Conservation (phyloP, 805 yeast genomes). For the Pachysolen tannophilus region DNA sequence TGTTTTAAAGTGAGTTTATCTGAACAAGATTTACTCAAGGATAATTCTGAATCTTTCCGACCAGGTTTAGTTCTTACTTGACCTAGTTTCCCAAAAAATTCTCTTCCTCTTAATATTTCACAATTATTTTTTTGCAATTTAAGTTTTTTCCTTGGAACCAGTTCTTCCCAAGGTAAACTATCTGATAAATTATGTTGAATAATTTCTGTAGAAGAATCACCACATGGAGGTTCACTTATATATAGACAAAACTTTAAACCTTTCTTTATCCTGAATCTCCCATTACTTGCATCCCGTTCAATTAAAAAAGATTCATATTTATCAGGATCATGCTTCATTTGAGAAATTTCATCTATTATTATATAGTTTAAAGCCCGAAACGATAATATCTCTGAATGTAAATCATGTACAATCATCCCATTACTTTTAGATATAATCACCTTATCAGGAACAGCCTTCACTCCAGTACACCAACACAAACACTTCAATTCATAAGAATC, state of each 20-base stretch:
- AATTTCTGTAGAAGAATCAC: constrained; percentile 72
- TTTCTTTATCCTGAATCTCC: constrained; percentile 23
- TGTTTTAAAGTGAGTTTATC: constrained; percentile 74
- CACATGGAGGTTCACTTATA: constrained; percentile 80
- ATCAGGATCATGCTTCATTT: constrained; percentile 11
- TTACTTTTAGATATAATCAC: constrained; percentile 26
- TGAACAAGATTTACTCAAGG: constrained; percentile 80
- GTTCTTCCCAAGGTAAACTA: constrained; percentile 12
- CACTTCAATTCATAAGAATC: constrained; percentile 21
- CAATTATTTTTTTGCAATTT: neutral
- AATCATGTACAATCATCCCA: constrained; percentile 74
- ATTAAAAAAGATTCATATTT: constrained; percentile 8
- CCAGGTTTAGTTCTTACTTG: constrained; percentile 91
- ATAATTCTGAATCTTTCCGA: constrained; percentile 61
- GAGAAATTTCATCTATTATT: constrained; percentile 39
- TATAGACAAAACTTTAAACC: constrained; percentile 46
- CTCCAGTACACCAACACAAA: constrained; percentile 68
- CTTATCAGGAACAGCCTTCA: constrained; percentile 63
- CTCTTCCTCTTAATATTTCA: constrained; percentile 50
- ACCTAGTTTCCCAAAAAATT: constrained; percentile 47
- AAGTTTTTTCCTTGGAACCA: constrained; percentile 1
- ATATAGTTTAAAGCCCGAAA: constrained; percentile 62
- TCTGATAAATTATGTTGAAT: constrained; percentile 16
- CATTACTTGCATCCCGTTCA: neutral
- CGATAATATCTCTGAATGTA: constrained; percentile 83